Evolutionary conservation across 441 rosid genomes (phyloP).

Genomic region (Biscutella laevigata): DNA sequence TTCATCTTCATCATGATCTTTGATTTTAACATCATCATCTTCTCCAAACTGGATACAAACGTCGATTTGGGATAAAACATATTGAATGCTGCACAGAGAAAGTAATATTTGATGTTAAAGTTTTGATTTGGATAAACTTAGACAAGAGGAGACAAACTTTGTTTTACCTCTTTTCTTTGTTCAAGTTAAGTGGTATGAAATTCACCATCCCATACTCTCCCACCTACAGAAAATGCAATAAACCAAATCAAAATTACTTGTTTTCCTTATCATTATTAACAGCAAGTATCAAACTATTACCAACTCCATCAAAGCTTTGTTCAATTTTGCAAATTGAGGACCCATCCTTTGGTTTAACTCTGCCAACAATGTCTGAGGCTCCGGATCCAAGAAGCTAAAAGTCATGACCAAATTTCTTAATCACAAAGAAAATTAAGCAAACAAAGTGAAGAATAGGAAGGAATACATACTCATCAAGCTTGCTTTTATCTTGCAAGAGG

Average conservation of each 20-base stretch:
- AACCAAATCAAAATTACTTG: neutral
- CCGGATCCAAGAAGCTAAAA: conserved; percentile 71
- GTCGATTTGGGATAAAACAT: conserved; percentile 71
- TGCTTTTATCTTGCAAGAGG: conserved; percentile 62
- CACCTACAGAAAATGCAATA: conserved; percentile 34
- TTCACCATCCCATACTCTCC: conserved; percentile 79
- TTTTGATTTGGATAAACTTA: neutral
- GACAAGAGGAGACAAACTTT: neutral
- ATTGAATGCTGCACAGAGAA: conserved; percentile 39
- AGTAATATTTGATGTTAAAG: neutral
- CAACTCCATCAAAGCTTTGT: conserved; percentile 51
- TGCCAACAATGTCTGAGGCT: conserved; percentile 46
- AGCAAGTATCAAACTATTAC: conserved; percentile 15
- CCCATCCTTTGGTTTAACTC: conserved; percentile 61
- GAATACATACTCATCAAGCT: conserved; percentile 46
- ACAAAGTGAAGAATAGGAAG: neutral
- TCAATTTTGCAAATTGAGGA: conserved; percentile 57
- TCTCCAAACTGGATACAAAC: conserved; percentile 82
- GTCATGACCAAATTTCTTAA: conserved; percentile 2
- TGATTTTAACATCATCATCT: conserved; percentile 85
- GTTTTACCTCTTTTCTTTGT: conserved; percentile 59
- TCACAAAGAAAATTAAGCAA: neutral
- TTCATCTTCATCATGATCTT: conserved; percentile 54
- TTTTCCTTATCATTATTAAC: neutral
- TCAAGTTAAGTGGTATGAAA: conserved; percentile 64